Conservation (phyloP, 2,329 filamentous ascomycete genomes). For the Ceratocystis destructans region DNA sequence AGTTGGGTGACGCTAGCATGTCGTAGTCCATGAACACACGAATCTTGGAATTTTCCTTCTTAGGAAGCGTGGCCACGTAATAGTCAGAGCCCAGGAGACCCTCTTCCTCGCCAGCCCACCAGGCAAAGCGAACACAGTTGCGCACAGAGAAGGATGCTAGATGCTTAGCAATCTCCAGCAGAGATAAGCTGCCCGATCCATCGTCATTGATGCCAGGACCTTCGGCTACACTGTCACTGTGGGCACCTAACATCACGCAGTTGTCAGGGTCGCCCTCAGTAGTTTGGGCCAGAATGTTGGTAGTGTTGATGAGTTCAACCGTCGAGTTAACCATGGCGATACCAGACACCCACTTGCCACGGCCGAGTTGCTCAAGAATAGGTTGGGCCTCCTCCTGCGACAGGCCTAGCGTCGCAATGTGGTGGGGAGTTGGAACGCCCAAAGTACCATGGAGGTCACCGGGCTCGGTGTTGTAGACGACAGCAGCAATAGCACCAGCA, state of each 20-base stretch:
- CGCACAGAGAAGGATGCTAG: slow-evolving; percentile 44
- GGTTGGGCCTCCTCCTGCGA: slow-evolving; percentile 44
- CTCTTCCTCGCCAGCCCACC: slow-evolving; percentile 56
- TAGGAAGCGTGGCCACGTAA: slow-evolving; percentile 42
- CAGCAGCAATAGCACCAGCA: slow-evolving; percentile 55
- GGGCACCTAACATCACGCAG: slow-evolving; percentile 51
- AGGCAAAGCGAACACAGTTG: slow-evolving; percentile 54
- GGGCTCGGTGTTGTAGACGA: slow-evolving; percentile 61
- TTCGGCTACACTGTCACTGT: slow-evolving; percentile 48
- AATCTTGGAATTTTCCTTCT: slow-evolving; percentile 48
- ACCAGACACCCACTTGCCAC: slow-evolving; percentile 36
- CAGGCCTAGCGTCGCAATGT: slow-evolving; percentile 57
- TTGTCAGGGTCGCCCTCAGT: slow-evolving; percentile 44
- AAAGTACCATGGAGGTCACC: slow-evolving; percentile 55
- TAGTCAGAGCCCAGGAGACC: slow-evolving; percentile 50
- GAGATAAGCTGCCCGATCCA: slow-evolving; percentile 50
- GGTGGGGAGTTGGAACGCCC: slow-evolving; percentile 42
- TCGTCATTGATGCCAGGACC: slow-evolving; percentile 69
- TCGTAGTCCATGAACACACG: slow-evolving; percentile 57
- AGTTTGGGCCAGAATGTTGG: slow-evolving; percentile 52
- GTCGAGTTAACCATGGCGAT: slow-evolving; percentile 48
- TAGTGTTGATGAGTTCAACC: slow-evolving; percentile 40
- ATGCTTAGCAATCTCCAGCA: slow-evolving; percentile 49
- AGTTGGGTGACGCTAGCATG: slow-evolving; percentile 55
- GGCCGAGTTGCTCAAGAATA: slow-evolving; percentile 40